These are phyloP conservation scores for Pseudocercospora crystallina DNA, from an alignment of 2,329 filamentous ascomycete species.

Conservation along the genomic window DNA sequence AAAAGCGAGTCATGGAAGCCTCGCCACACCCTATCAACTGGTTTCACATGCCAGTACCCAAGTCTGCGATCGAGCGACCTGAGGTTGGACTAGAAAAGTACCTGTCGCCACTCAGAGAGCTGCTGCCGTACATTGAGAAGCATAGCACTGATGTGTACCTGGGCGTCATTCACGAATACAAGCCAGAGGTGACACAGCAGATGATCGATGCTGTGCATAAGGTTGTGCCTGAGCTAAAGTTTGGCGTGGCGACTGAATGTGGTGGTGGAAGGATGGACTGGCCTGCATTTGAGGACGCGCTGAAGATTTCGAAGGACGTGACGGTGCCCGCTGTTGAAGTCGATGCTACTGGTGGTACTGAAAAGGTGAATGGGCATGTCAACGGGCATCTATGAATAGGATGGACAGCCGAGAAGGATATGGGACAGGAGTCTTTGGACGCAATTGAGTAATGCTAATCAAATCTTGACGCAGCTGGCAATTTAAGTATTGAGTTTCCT, in stretches of 20 bases:
- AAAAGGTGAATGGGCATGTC: no score
- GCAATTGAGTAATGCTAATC: no score
- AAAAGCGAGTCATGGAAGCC: slow-evolving; percentile 33
- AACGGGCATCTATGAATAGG: no score
- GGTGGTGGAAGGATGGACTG: slow-evolving; percentile 39
- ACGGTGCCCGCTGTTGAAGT: neutral
- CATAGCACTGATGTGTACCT: slow-evolving; percentile 41
- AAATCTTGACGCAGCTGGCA: no score
- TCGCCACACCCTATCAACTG: slow-evolving; percentile 38
- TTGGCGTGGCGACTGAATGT: slow-evolving; percentile 46
- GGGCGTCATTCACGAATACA: slow-evolving; percentile 42
- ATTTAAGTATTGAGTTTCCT: no score
- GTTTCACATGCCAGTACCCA: slow-evolving; percentile 49
- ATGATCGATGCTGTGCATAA: slow-evolving; percentile 40
- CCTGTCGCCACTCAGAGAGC: slow-evolving; percentile 39
- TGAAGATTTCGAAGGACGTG: slow-evolving; percentile 25
- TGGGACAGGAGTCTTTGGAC: no score
- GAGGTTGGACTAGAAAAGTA: slow-evolving; percentile 34
- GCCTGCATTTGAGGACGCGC: slow-evolving; percentile 31
- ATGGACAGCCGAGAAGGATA: no score
- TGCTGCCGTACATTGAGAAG: slow-evolving; percentile 32
- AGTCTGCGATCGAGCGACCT: slow-evolving; percentile 29
- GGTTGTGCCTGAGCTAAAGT: slow-evolving; percentile 28
- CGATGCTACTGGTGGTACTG: no score
- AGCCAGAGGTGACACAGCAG: slow-evolving; percentile 40